Base-by-base conservation (phyloP, 768 basidiomycete genomes). In the Rhizopogon sp. region DNA sequence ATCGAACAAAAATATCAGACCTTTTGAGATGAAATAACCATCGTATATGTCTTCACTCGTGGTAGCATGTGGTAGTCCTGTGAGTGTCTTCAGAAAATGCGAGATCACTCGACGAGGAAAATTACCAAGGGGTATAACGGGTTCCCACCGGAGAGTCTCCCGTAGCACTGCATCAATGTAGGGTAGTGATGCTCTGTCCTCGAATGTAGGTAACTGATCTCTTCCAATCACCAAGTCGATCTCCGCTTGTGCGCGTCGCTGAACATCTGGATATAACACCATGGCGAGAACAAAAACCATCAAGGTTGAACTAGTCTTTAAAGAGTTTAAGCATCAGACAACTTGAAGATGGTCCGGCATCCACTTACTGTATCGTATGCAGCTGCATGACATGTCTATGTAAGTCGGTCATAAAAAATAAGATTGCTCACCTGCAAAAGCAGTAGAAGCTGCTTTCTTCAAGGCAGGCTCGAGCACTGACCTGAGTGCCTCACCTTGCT, bases 21-120 rank as follows among this genome's bases (percentile, higher is more conserved):
- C 67, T 44, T 60, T 61, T 13, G 67, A 64, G 13, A 33, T 33
- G 31, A 33, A 7, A 10, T 33, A 33, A 10, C 31, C 31, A 7
- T 33, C 31, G 9, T 33, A 70, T 61, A 64, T 57, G 55, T 77
- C 76, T 49, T 77, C 76, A 2, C n/a, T 29, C 11, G 28, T 44
- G 10, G 53, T 54, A 17, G 42, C 43, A 54, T 54, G 53, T 11
- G 53, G 53, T 9, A 54, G 1, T 10, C 22, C 53, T 54, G 11
- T 25, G 7, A 28, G 6, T 8, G 45, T 22, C 16, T 17, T 14
- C n/a, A 16, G 25, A 3, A 44, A 29, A 9, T 43, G 9, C 31
- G 7, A 33, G 31, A 33, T 33, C 31, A 9, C 31, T 25, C 31
- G 2, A 2, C 6, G 31, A 33, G 31, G 31, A 33, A 7, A 8